A percentile compares a stretch with the other conserved stretches of the same genome.
These are phyloP conservation scores for Tylopilus vinaceipallidus DNA, from an alignment of 768 basidiomycete genomes.

Conservation along the genomic window DNA sequence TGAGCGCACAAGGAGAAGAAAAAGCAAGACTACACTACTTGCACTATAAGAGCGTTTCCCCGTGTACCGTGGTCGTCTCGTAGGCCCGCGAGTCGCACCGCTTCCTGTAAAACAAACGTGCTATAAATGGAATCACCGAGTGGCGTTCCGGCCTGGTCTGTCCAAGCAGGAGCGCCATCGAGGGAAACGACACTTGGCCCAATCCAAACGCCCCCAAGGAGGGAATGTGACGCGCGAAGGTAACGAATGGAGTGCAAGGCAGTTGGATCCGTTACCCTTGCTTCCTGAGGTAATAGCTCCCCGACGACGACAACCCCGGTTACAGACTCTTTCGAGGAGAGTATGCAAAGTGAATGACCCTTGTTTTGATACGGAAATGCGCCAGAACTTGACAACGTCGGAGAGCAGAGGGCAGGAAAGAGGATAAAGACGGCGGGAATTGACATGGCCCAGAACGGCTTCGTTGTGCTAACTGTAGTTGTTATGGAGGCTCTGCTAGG, in stretches of 20 bases:
- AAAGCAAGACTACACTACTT: constrained; percentile 24
- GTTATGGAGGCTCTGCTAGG: neutral
- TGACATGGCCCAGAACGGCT: constrained; percentile 12
- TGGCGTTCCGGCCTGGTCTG: constrained; percentile 51
- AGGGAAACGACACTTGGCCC: constrained; percentile 45
- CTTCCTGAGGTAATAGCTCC: constrained; percentile 50
- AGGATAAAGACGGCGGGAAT: constrained; percentile 38
- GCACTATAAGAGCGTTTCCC: constrained; percentile 74
- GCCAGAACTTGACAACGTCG: constrained; percentile 56
- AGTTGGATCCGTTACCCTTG: constrained; percentile 28
- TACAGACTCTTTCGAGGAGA: constrained; percentile 63
- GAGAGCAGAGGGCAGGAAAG: constrained; percentile 44
- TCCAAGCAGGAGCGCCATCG: constrained; percentile 39
- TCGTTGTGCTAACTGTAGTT: neutral
- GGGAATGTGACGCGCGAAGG: constrained; percentile 62
- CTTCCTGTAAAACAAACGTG: constrained; percentile 87
- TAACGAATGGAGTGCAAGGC: constrained; percentile 53
- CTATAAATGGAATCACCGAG: constrained; percentile 81
- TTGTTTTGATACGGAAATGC: constrained; percentile 50
- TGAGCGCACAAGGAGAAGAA: constrained; percentile 7
- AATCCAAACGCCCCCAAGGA: constrained; percentile 80
- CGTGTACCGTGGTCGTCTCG: constrained; percentile 34
- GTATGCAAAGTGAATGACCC: constrained; percentile 56
- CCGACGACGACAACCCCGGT: constrained; percentile 85
- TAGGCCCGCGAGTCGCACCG: constrained; percentile 61